Percentiles rank a stretch among this genome's conserved stretches.
These are phyloP conservation scores for Candida hungchunana DNA, from an alignment of 805 yeast species.

Conservation along the genomic window DNA sequence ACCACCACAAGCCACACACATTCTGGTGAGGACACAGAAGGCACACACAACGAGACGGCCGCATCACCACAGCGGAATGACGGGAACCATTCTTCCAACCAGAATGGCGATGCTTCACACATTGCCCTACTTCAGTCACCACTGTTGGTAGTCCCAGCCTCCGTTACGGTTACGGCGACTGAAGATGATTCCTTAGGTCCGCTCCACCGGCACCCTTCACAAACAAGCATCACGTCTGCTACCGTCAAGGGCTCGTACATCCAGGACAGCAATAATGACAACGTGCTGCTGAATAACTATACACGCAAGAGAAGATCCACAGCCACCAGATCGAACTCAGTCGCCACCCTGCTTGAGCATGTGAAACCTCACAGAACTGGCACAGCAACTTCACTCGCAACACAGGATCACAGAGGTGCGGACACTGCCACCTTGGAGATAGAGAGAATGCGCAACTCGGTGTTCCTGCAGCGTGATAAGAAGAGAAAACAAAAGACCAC, in stretches of 20 bases:
- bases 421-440: conserved; percentile 42
- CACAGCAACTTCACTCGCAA: conserved; percentile 14
- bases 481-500: conserved; percentile 33
- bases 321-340: conserved; percentile 13
- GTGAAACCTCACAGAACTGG: neutral
- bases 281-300: conserved; percentile 31
- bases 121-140: conserved; percentile 8
- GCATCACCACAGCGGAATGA: neutral
- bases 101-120: conserved; percentile 10
- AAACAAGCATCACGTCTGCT: conserved; percentile 5
- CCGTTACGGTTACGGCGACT: conserved; percentile 7
- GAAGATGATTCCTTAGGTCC: too few species aligned
- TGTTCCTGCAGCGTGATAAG: conserved; percentile 40
- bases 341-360: conserved; percentile 7
- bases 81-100: conserved; percentile 2
- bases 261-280: conserved; percentile 31
- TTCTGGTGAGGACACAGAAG: neutral
- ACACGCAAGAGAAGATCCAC: conserved; percentile 20
- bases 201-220: too few species aligned
- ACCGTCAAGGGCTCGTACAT: conserved; percentile 32
- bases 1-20: conserved; percentile 19
- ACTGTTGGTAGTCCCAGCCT: neutral
- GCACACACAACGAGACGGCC: neutral
- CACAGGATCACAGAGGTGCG: conserved; percentile 25
- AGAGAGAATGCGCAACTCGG: conserved; percentile 45